These are phyloP conservation scores for Austropuccinia psidii DNA, from an alignment of 1,284 basidiomycete species.

Conservation along the genomic window DNA sequence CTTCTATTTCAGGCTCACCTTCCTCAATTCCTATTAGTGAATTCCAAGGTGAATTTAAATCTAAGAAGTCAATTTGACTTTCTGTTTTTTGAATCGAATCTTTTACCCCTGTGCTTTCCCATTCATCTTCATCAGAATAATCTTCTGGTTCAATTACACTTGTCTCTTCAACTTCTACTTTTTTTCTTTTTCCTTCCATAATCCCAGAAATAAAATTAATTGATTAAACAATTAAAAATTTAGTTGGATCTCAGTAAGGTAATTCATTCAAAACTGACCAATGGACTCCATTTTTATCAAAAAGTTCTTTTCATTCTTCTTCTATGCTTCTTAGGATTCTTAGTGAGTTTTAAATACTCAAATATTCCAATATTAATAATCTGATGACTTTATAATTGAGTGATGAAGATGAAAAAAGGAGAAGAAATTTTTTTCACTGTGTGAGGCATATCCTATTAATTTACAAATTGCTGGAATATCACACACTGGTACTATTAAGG, in stretches of 20 bases:
- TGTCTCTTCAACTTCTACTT: background rate
- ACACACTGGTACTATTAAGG: background rate
- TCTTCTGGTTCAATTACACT: background rate
- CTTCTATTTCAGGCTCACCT: background rate
- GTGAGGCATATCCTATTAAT: background rate
- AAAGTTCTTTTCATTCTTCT: background rate
- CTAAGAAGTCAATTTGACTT: background rate
- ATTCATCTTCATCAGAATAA: background rate
- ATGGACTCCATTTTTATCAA: background rate
- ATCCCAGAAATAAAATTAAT: background rate
- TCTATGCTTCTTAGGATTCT: background rate
- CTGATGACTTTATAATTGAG: background rate
- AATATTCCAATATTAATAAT: background rate
- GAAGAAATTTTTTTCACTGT: background rate
- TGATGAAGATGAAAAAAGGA: background rate
- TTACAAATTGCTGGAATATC: background rate
- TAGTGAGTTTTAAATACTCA: background rate
- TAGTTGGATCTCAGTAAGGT: background rate
- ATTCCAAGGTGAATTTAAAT: background rate
- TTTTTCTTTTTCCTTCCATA: background rate
- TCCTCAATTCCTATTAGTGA: background rate
- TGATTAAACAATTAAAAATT: background rate
- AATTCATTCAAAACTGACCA: background rate
- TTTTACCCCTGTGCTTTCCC: background rate
- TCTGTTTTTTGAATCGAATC: background rate